These are phyloP conservation scores for Phytophthora melonis DNA, from an alignment of 352 stramenopile species.

Conservation along the genomic window DNA sequence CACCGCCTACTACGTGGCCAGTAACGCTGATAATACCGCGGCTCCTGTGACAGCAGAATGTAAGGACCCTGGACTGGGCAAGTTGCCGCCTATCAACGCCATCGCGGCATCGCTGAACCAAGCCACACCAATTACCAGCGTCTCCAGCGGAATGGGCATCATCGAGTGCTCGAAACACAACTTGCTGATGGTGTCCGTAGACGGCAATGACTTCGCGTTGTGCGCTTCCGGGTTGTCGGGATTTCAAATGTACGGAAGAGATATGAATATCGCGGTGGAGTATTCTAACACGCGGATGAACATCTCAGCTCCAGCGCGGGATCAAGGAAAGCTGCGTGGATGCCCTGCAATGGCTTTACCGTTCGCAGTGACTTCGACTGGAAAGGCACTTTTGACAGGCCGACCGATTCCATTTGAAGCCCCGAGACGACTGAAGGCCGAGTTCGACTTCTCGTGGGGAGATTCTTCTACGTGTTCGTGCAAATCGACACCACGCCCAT, in stretches of 20 bases:
- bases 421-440: slow-evolving; percentile 6
- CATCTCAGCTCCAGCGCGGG: slow-evolving; percentile 3
- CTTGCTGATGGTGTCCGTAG: slow-evolving; percentile 4
- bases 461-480: slow-evolving; percentile 19
- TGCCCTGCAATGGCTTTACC: neutral
- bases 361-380: neutral
- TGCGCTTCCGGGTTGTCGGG: neutral
- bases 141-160: neutral
- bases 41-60: neutral
- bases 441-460: slow-evolving; percentile 15
- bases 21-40: neutral
- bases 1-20: slow-evolving; percentile 1
- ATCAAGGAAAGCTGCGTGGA: neutral
- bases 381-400: slow-evolving; percentile 5
- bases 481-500: slow-evolving; percentile 17
- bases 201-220: slow-evolving; percentile 13
- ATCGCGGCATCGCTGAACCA: slow-evolving; percentile 5
- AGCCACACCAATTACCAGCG: neutral
- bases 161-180: neutral
- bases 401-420: neutral
- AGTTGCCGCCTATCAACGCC: slow-evolving; percentile 8
- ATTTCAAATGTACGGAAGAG: slow-evolving; percentile 18
- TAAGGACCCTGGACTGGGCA: neutral
- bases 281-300: slow-evolving; percentile 1
- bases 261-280: slow-evolving; percentile 17